Conservation (phyloP, 2,329 filamentous ascomycete genomes). For the Thelonectria olida region DNA sequence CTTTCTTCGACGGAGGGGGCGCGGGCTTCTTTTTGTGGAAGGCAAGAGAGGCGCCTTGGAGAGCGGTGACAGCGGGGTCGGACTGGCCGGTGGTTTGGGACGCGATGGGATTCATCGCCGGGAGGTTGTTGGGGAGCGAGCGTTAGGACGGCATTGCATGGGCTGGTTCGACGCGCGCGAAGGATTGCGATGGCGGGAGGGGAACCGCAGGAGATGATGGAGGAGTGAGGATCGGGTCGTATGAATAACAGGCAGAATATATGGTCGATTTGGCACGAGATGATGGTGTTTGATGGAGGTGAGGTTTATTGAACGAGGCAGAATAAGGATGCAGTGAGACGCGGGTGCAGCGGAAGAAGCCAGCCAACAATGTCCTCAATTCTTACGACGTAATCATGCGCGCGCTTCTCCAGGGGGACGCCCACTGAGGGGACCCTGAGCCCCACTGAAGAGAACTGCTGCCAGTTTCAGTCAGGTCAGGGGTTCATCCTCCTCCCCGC, state of each 20-base stretch:
- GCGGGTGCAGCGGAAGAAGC: not conserved
- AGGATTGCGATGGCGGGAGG: not conserved
- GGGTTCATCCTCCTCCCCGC: too few species aligned
- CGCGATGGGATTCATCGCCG: conserved; percentile 49
- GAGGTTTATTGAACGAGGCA: not conserved
- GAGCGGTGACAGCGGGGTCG: conserved; percentile 55
- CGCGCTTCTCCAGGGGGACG: not conserved
- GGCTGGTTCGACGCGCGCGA: not conserved
- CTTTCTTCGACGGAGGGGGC: conserved; percentile 34
- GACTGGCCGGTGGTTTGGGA: conserved; percentile 42
- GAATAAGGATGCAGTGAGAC: not conserved
- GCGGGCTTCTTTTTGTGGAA: conserved; percentile 54
- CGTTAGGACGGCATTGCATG: conserved; percentile 25
- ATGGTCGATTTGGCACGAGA: not conserved
- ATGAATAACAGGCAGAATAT: not conserved
- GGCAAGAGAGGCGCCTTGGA: conserved; percentile 64
- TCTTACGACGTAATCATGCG: not conserved
- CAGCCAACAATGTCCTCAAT: not conserved
- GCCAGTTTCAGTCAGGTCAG: not conserved
- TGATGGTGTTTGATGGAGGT: not conserved
- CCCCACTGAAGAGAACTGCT: not conserved
- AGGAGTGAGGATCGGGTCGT: not conserved
- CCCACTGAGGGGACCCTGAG: not conserved
- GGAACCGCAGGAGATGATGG: not conserved
- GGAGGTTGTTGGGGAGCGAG: conserved; percentile 20